Evolutionary conservation across 2,329 filamentous ascomycete species (phyloP).

Genomic region (Fusarium keratoplasticum): DNA sequence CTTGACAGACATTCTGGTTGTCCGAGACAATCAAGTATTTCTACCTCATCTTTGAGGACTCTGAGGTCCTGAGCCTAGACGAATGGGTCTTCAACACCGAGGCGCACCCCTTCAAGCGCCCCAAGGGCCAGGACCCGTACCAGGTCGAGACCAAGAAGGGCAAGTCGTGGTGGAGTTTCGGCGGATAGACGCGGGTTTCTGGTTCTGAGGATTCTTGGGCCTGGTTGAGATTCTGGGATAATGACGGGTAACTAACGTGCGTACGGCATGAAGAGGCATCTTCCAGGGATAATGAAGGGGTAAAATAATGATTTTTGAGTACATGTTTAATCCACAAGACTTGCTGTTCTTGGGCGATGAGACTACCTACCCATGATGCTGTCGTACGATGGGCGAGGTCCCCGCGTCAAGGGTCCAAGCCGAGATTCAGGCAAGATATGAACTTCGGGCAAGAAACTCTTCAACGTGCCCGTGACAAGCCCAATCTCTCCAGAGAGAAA

Average conservation of each 20-base stretch:
- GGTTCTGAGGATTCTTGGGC: not conserved
- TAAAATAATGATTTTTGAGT: not conserved
- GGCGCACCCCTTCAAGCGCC: slow-evolving; percentile 61
- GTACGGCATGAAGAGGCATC: not conserved
- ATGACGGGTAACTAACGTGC: not conserved
- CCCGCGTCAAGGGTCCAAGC: not conserved
- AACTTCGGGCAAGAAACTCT: not conserved
- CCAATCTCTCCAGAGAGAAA: not conserved
- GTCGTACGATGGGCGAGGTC: not conserved
- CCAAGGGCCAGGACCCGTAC: slow-evolving; percentile 35
- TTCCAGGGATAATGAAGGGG: slow-evolving; percentile 6
- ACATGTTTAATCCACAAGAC: not conserved
- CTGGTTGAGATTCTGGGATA: slow-evolving; percentile 7
- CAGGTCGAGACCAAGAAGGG: slow-evolving; percentile 11
- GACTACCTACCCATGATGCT: not conserved
- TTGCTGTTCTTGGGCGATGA: not conserved
- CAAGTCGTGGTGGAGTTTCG: slow-evolving; percentile 28
- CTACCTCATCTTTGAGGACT: slow-evolving; percentile 77
- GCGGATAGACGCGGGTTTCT: slow-evolving; percentile 8
- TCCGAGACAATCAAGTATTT: slow-evolving; percentile 85
- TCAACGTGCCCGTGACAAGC: not conserved
- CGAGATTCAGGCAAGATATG: not conserved
- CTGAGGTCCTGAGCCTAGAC: slow-evolving; percentile 73
- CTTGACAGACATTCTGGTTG: slow-evolving; percentile 72
- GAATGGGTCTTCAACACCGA: slow-evolving; percentile 75